These are phyloP conservation scores for Myotisia sp. DNA, from an alignment of 2,329 filamentous ascomycete genomes.

Conservation along the genomic window DNA sequence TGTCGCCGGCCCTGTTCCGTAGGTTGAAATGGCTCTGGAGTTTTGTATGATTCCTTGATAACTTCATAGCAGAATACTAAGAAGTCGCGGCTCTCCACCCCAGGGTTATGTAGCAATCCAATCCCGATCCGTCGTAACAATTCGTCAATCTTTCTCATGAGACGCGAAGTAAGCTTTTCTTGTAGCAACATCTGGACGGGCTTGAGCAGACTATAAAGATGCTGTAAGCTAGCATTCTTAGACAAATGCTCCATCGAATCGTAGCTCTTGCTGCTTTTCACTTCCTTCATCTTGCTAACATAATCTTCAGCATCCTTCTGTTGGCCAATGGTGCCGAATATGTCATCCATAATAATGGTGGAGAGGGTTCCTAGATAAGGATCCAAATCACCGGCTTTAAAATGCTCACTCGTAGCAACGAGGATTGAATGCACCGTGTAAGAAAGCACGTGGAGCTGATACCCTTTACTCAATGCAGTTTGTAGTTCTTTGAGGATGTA, in stretches of 20 bases:
- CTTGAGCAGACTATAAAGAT: constrained; percentile 59
- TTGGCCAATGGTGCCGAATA: constrained; percentile 80
- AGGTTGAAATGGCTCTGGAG: constrained; percentile 18
- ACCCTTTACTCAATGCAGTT: constrained; percentile 67
- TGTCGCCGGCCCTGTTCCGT: constrained; percentile 29
- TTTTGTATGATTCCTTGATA: constrained; percentile 68
- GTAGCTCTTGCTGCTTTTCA: constrained; percentile 95
- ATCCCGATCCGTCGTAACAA: constrained; percentile 68
- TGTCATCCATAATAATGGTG: constrained; percentile 87
- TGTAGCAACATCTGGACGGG: constrained; percentile 66
- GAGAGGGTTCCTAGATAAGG: constrained; percentile 71
- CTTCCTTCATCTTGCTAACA: constrained; percentile 87
- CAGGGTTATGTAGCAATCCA: constrained; percentile 69
- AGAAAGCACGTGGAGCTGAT: constrained; percentile 87
- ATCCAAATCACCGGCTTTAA: constrained; percentile 71
- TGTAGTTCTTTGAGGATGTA: constrained; percentile 89
- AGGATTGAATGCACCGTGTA: constrained; percentile 90
- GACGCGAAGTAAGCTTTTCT: constrained; percentile 70
- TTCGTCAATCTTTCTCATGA: constrained; percentile 81
- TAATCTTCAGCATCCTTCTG: constrained; percentile 97
- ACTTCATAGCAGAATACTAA: constrained; percentile 93
- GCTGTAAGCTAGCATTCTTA: constrained; percentile 60
- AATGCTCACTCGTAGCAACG: constrained; percentile 56
- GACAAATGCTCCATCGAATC: constrained; percentile 93
- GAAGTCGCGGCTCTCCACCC: constrained; percentile 63